These are phyloP conservation scores for Exobasidium rhododendri DNA, from an alignment of 1,284 basidiomycete genomes.

Conservation along the genomic window DNA sequence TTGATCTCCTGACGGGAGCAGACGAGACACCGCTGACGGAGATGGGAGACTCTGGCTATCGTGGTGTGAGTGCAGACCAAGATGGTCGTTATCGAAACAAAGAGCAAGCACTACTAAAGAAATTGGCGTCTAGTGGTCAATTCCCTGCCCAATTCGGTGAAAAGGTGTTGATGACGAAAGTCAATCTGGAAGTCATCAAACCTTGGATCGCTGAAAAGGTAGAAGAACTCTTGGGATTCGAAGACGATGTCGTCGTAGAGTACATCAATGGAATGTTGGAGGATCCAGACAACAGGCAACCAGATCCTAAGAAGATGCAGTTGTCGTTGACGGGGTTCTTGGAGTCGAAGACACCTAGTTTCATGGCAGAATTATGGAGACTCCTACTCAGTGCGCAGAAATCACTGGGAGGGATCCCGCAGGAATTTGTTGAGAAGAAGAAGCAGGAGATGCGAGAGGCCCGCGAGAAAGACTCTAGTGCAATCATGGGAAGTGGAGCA, in stretches of 20 bases:
- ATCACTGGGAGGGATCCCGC: constrained; percentile 82
- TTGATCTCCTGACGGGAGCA: too few relatives aligned
- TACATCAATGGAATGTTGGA: constrained; percentile 91
- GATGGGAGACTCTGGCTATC: constrained; percentile 14
- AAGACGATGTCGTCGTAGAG: constrained; percentile 95
- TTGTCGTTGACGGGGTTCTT: constrained; percentile 90
- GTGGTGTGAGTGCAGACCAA: constrained; percentile 42
- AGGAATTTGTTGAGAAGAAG: constrained; percentile 90
- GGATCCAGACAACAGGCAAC: constrained; percentile 74
- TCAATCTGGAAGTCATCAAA: constrained; percentile 70
- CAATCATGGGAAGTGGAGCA: constrained; percentile 63
- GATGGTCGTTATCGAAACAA: constrained; percentile 83
- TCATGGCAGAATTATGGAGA: constrained; percentile 85
- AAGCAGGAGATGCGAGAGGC: constrained; percentile 85
- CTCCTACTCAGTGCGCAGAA: constrained; percentile 84
- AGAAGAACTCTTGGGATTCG: constrained; percentile 81
- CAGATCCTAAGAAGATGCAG: constrained; percentile 92
- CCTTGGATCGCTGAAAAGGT: constrained; percentile 93
- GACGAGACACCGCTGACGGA: too few relatives aligned
- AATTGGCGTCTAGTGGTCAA: constrained; percentile 82
- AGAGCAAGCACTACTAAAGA: constrained; percentile 79
- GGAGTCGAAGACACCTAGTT: constrained; percentile 67
- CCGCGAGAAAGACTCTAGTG: constrained; percentile 65
- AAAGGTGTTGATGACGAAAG: constrained; percentile 90
- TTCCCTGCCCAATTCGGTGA: constrained; percentile 70